Evolutionary conservation across 2,329 filamentous ascomycete species (phyloP), one percentile per base, ranked within the genome.

Genomic region (Cladosporium austrohemisphaericum): DNA sequence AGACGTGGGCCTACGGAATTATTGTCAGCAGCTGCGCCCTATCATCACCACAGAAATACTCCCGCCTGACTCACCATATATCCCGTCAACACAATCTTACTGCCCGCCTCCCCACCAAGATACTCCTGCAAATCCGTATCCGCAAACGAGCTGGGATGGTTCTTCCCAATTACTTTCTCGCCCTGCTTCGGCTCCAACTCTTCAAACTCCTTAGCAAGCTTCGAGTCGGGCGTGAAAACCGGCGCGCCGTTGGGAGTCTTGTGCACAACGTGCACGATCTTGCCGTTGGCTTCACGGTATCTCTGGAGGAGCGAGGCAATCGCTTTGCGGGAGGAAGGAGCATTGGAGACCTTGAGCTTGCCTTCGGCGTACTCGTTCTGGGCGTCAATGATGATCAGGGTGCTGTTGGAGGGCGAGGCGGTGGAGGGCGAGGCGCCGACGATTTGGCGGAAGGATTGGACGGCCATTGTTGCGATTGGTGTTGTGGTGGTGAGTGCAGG

Each of bases 281-380:
- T 76, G 19, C 73, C 73, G 2, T 68, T 66, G 0, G 70, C 74
- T 1, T 69, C 60, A n/a, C 84, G 76, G 65, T 86, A 87, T 53
- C 74, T 79, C 16, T 77, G 64, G 0, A 87, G 71, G 0, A 87
- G 70, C 0, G 67, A 59, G 0, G 74, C 68, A 51, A 86, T 86
- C 10, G 71, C 77, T 25, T 75, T 73, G 53, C 81, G 76, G 4
- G 78, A 80, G 3, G 69, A 53, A 0, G 69, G 59, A 1, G 83
- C 73, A 52, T 83, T 75, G 32, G 72, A 68, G 26, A 81, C 77
- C 18, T 75, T 72, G 1, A 86, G 74, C 4, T 74, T 68, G 38
- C 83, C 84, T 2, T 72, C 66, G 9, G 77, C 77, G 54, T 83
- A 86, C 66, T 87, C 84, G 60, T 85, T 85, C 60, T 87, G 84